phyloP scores from a whole-genome alignment of 169 alveolate species.

The Plasmodium malariae region DNA sequence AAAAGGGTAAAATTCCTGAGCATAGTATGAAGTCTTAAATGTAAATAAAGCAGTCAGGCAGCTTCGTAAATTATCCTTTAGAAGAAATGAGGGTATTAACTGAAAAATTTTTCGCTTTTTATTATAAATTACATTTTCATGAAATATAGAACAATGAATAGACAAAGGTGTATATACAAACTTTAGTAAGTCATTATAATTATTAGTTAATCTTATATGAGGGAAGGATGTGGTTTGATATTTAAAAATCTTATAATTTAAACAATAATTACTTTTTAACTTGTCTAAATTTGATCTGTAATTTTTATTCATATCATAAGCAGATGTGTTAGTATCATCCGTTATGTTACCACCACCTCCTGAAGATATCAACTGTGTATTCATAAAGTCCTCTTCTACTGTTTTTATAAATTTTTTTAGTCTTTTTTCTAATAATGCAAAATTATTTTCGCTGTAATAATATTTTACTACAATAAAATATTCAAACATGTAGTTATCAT shows the following conservation, averaged over 20 bases:
- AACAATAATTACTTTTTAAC: slow-evolving; percentile 55
- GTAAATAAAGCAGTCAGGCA: slow-evolving; percentile 64
- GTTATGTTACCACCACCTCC: slow-evolving; percentile 10
- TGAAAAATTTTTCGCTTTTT: slow-evolving; percentile 45
- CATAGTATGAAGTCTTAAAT: slow-evolving; percentile 59
- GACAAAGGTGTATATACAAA: slow-evolving; percentile 66
- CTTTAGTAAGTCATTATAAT: slow-evolving; percentile 44
- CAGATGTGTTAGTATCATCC: slow-evolving; percentile 12
- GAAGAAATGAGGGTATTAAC: slow-evolving; percentile 50
- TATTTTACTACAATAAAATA: slow-evolving; percentile 64
- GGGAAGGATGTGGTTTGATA: slow-evolving; percentile 73
- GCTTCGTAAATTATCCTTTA: slow-evolving; percentile 65
- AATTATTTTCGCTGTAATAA: slow-evolving; percentile 64
- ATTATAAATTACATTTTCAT: slow-evolving; percentile 71
- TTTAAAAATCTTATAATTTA: slow-evolving; percentile 72
- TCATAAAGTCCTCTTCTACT: slow-evolving; percentile 18
- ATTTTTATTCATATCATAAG: slow-evolving; percentile 27
- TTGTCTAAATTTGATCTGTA: slow-evolving; percentile 36
- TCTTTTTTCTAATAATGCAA: slow-evolving; percentile 57
- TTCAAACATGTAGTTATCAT: slow-evolving; percentile 64
- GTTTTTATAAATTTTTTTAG: slow-evolving; percentile 39
- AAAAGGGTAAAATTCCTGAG: slow-evolving; percentile 72
- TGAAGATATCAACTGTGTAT: neutral
- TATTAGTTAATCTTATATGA: slow-evolving; percentile 56
- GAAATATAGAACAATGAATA: slow-evolving; percentile 65